Conservation (phyloP, 306 rosid genomes). For the Quercus glauca region DNA sequence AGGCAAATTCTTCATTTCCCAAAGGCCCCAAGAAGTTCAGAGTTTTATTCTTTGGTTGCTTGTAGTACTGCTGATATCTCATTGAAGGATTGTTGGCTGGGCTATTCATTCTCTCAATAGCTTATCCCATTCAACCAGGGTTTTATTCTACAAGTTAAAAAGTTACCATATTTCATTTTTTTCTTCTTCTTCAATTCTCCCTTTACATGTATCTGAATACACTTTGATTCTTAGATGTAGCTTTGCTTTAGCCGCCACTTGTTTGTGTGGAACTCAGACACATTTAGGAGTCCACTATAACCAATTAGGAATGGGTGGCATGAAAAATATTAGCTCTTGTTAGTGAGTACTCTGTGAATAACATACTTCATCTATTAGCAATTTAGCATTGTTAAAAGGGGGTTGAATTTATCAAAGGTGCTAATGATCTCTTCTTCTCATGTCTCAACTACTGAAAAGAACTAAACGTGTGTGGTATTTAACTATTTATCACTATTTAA, state of each 20-base stretch:
- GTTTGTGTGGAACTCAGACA: constrained; percentile 1
- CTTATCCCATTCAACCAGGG: constrained; percentile 4
- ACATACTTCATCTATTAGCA: constrained; percentile 7
- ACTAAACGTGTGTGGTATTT: too few species aligned
- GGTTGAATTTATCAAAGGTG: not conserved
- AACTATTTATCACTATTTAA: too few species aligned
- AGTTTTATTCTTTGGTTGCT: not conserved
- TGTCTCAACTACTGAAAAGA: too few species aligned
- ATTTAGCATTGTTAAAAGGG: not conserved
- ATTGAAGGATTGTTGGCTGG: not conserved
- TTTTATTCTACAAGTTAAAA: not conserved
- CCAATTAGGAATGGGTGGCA: constrained; percentile 8
- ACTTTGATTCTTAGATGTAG: not conserved
- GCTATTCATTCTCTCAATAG: not conserved
- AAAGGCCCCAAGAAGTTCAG: not conserved
- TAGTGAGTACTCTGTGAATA: constrained; percentile 8
- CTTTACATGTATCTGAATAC: not conserved
- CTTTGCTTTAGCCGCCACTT: not conserved
- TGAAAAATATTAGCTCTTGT: not conserved
- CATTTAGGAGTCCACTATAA: constrained; percentile 1
- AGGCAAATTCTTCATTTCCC: not conserved
- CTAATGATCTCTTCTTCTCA: not conserved
- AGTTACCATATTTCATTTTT: not conserved
- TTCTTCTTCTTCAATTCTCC: not conserved
- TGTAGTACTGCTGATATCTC: not conserved